phyloP scores from a whole-genome alignment of 495 filamentous ascomycete species.

The Neurospora sp. region DNA sequence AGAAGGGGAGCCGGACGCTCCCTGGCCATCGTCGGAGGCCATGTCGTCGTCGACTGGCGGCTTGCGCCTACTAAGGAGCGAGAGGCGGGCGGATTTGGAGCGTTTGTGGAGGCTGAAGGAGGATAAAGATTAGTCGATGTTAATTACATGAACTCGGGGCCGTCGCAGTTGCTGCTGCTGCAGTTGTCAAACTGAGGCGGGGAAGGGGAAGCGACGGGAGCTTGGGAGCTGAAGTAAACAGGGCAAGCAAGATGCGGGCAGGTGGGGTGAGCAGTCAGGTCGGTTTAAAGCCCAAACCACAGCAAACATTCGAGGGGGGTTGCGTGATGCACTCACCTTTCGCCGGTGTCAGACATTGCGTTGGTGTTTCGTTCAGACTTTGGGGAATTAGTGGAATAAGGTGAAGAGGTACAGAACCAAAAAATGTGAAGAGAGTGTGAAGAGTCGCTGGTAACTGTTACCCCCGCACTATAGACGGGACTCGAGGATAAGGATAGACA shows the following conservation, averaged over 20 bases:
- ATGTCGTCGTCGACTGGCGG: conserved; percentile 34
- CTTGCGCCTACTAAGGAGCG: conserved; percentile 37
- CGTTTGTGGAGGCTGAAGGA: conserved; percentile 36
- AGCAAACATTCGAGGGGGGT: not conserved
- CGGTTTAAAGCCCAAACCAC: not conserved
- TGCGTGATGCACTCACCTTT: conserved; percentile 23
- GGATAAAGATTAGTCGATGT: conserved; percentile 4
- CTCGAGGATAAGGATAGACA: not conserved
- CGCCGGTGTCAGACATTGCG: conserved; percentile 34
- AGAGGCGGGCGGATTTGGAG: conserved; percentile 41
- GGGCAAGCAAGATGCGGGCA: not conserved
- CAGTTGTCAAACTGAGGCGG: not conserved
- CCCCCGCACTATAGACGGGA: not conserved
- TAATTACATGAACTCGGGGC: not conserved
- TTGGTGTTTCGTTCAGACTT: not conserved
- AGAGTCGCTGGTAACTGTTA: not conserved
- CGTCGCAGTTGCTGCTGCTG: not conserved
- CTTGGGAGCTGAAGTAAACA: not conserved
- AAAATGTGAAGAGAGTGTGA: not conserved
- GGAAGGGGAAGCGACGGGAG: not conserved
- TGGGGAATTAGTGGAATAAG: not conserved
- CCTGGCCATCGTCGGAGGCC: conserved; percentile 28
- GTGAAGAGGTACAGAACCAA: not conserved
- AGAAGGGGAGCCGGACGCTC: conserved; percentile 17
- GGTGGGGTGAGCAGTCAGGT: not conserved